These are phyloP conservation scores for Sclerotiophoma versabilis DNA, from an alignment of 2,329 filamentous ascomycete genomes.

Conservation along the genomic window DNA sequence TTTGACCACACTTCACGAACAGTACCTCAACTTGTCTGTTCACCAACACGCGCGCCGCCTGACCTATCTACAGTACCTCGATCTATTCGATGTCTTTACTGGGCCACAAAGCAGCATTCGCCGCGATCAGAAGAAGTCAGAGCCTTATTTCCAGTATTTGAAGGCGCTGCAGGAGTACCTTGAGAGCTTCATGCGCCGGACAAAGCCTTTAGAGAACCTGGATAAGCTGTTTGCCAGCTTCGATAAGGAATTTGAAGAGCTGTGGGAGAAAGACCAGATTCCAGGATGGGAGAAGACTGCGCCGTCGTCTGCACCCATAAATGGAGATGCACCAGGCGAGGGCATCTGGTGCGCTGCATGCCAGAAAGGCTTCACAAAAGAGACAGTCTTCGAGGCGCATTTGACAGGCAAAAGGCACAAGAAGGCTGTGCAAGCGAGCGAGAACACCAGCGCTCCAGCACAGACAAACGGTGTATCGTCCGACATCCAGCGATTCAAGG, in stretches of 20 bases:
- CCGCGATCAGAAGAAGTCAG: constrained; percentile 83
- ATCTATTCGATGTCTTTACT: constrained; percentile 86
- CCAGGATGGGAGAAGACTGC: constrained; percentile 74
- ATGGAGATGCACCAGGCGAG: constrained; percentile 63
- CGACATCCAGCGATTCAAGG: constrained; percentile 66
- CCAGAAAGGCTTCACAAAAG: constrained; percentile 93
- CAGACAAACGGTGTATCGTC: constrained; percentile 28
- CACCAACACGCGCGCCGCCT: constrained; percentile 72
- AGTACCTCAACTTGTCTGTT: constrained; percentile 87
- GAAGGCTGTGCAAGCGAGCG: constrained; percentile 71
- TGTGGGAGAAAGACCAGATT: constrained; percentile 82
- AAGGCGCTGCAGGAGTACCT: constrained; percentile 81
- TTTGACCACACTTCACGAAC: constrained; percentile 81
- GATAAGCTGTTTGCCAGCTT: constrained; percentile 78
- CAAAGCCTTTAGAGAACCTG: constrained; percentile 83
- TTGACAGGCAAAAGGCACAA: constrained; percentile 91
- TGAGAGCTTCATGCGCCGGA: constrained; percentile 85
- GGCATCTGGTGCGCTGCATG: constrained; percentile 91
- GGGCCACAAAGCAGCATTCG: constrained; percentile 77
- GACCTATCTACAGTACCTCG: constrained; percentile 91
- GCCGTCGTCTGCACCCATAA: constrained; percentile 47
- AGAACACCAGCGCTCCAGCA: constrained; percentile 34
- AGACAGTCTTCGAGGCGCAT: constrained; percentile 92
- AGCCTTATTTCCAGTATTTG: constrained; percentile 91
- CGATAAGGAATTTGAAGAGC: constrained; percentile 81